Base-by-base conservation (phyloP, 371 early-diverging fungal genomes). In the Mortierella sp. region DNA sequence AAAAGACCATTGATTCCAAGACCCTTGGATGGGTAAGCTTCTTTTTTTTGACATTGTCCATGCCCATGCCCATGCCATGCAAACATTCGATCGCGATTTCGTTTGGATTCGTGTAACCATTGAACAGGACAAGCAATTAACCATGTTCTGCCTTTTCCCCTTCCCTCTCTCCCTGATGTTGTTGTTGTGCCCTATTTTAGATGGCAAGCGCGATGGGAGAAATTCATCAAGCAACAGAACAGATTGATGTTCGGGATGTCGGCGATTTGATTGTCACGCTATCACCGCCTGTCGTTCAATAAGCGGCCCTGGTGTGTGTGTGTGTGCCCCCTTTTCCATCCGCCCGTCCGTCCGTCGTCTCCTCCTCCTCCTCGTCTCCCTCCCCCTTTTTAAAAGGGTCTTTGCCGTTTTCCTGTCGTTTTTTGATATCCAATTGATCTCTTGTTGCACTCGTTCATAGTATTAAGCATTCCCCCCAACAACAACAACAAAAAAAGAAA, bases 21-120 rank as follows among this genome's bases (percentile, higher is more conserved):
- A 73, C 67, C n/a, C 50, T 73, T 24, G 74, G 63, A 45, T 73
- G 74, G 74, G 73, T 72, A 67, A n/a, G 72, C 50, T 31, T n/a
- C 43, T 58, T 52, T 53, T 44, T 44, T 47, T 51, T 28, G 48
- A 10, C 5, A 6, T 13, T 17, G n/a, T 13, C 45, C 5, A 47
- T n/a, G n/a, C n/a, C n/a, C n/a, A n/a, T n/a, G n/a, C n/a, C n/a
- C n/a, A n/a, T n/a, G n/a, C n/a, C n/a, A n/a, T n/a, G n/a, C n/a
- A n/a, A n/a, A n/a, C n/a, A 46, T 46, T 46, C 22, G 24, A 46
- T n/a, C 3, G 47, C 19, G 16, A 9, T 43, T 22, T 46, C 22
- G 19, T 4, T 10, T 4, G 7, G 34, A 34, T 34, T 34, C 34
- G 34, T 34, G 34, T 34, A 34, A 34, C 34, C 34, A 40, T 34